Base-by-base conservation (phyloP, 805 yeast genomes). In the Schizosaccharomyces osmophilus region DNA sequence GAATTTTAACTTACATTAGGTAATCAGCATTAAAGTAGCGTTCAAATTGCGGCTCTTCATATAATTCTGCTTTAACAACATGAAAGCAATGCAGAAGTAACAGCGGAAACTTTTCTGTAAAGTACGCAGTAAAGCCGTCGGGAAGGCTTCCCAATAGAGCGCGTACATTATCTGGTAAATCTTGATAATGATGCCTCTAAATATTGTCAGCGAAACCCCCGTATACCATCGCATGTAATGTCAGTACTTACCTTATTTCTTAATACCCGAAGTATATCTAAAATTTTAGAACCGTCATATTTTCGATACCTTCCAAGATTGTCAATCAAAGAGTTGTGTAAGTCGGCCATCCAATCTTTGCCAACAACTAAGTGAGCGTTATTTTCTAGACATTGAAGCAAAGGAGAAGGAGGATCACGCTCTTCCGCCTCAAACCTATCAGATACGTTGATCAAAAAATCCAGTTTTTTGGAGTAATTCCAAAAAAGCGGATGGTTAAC, bases 221-320 rank as follows among this genome's bases (percentile, higher is more conserved):
- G 22, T 29, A 31, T 43, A 11, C 17, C 13, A 13, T 15, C 55
- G 22, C 9, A n/a, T 17, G 9, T 32, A 55, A 13, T 2, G 29
- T 19, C 9, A 19, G 22, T 45, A 19, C 22, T 19, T 17, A 51
- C 57, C 55, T 93, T 93, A 73, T 93, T 93, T 67, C 99, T 77
- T 66, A 93, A 71, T 0, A 96, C 96, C 63, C 99, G 75, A 63
- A 93, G 72, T 61, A 93, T 73, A 70, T 93, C 98, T 82, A 88
- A 81, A 58, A 93, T 72, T 66, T 82, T 85, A 62, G 78, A 81
- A 0, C 84, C 79, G 65, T 84, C 83, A 70, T 93, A 93, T 70
- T 87, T 89, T 66, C 99, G 78, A 70, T 87, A 93, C 68, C 86
- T 87, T 22, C 95, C 96, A 65, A 93, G 75, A 68, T 90, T 88